Conservation (phyloP, 1,284 basidiomycete species). For the Malassezia psittaci region DNA sequence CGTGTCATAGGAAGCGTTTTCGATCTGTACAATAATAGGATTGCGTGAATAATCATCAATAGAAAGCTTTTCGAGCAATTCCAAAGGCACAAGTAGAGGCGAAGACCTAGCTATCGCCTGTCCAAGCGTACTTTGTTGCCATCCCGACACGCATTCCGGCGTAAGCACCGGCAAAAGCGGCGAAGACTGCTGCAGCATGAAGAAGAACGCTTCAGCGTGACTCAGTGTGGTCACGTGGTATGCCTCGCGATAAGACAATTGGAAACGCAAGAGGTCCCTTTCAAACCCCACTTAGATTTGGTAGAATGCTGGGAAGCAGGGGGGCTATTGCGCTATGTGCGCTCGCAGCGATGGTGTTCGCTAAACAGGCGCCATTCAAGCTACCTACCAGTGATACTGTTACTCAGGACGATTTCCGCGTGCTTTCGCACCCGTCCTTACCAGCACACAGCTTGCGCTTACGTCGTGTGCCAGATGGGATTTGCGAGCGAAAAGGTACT, state of each 20-base stretch:
- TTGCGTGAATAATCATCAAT: slow-evolving; percentile 1
- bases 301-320: not conserved
- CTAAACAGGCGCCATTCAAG: slow-evolving; percentile 5
- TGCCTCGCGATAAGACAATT: not conserved
- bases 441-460: slow-evolving; percentile 44
- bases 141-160: slow-evolving; percentile 5
- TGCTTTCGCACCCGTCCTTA: slow-evolving; percentile 29
- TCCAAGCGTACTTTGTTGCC: slow-evolving; percentile 13
- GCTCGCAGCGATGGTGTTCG: not conserved
- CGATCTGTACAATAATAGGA: slow-evolving; percentile 23
- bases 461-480: slow-evolving; percentile 20
- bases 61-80: slow-evolving; percentile 10
- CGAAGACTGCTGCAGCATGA: slow-evolving; percentile 34
- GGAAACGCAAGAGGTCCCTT: no score
- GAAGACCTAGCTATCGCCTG: slow-evolving; percentile 22
- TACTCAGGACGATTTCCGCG: not conserved
- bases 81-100: slow-evolving; percentile 24
- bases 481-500: slow-evolving; percentile 31
- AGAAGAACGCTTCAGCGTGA: not conserved
- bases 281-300: not conserved
- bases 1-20: slow-evolving; percentile 18
- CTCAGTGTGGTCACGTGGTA: not conserved
- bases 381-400: not conserved
- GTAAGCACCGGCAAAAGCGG: slow-evolving; percentile 30
- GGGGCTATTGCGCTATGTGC: not conserved